phyloP scores from a whole-genome alignment of 768 basidiomycete genomes.

The Lactarius quietus region DNA sequence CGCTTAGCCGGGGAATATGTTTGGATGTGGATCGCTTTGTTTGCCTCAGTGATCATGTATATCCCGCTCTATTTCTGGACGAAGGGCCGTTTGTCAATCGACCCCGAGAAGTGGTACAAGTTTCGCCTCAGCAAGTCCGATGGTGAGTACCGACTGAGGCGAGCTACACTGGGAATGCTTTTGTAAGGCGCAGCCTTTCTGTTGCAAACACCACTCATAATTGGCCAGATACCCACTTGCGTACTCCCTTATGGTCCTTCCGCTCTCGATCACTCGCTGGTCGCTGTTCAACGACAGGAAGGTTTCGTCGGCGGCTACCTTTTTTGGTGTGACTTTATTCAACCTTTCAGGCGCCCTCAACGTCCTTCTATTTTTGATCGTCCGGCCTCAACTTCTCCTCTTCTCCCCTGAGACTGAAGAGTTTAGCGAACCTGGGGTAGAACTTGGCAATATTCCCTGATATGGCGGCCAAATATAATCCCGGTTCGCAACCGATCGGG shows the following conservation, averaged over 20 bases:
- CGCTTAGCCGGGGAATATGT: conserved; percentile 41
- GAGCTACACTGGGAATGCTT: conserved; percentile 22
- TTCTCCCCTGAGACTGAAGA: conserved; percentile 28
- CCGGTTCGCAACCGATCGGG: neutral
- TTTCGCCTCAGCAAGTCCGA: conserved; percentile 26
- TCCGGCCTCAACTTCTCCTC: conserved; percentile 36
- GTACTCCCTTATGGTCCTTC: conserved; percentile 40
- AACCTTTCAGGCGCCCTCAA: conserved; percentile 40
- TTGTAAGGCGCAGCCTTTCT: conserved; percentile 27
- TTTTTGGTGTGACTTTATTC: conserved; percentile 34
- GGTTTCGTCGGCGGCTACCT: conserved; percentile 34
- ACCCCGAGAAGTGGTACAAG: conserved; percentile 36
- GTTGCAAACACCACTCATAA: neutral
- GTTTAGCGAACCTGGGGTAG: neutral
- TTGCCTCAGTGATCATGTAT: conserved; percentile 35
- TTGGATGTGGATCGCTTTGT: conserved; percentile 44
- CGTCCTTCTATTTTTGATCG: conserved; percentile 36
- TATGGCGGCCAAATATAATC: neutral
- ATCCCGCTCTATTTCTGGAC: conserved; percentile 37
- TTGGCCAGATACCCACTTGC: conserved; percentile 36
- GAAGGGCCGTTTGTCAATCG: conserved; percentile 35
- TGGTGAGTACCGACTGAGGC: conserved; percentile 1
- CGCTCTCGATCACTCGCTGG: conserved; percentile 42
- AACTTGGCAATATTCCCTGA: neutral
- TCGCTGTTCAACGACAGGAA: conserved; percentile 26